phyloP scores from a whole-genome alignment of 2,329 filamentous ascomycete genomes.

The Aspergillus jensenii region DNA sequence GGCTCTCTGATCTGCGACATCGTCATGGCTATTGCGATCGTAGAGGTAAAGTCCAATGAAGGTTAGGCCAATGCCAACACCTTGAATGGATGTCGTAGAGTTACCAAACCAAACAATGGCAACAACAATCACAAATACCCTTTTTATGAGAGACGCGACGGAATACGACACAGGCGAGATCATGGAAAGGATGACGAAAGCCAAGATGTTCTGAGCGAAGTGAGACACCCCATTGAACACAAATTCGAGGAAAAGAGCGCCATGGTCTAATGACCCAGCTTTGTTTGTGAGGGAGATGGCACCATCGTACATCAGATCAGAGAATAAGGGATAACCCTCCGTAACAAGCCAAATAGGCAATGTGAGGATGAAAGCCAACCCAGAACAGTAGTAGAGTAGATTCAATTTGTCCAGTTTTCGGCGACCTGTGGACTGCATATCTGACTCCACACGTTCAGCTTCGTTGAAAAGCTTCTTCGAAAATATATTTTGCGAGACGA shows the following conservation, averaged over 20 bases:
- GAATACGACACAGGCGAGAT: conserved; percentile 97
- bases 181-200: conserved; percentile 87
- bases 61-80: conserved; percentile 80
- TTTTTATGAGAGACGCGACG: conserved; percentile 92
- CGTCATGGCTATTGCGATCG: conserved; percentile 84
- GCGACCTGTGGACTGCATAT: conserved; percentile 59
- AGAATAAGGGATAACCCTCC: conserved; percentile 75
- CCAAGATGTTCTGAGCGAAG: conserved; percentile 93
- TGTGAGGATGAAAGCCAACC: conserved; percentile 84
- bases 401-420: conserved; percentile 96
- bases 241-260: conserved; percentile 72
- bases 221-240: conserved; percentile 97
- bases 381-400: conserved; percentile 93
- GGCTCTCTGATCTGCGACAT: conserved; percentile 81
- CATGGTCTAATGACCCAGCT: conserved; percentile 68
- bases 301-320: conserved; percentile 80
- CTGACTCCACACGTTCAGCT: conserved; percentile 77
- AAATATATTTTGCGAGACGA: conserved; percentile 98
- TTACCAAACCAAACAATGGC: conserved; percentile 96
- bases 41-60: conserved; percentile 94
- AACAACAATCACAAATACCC: conserved; percentile 93
- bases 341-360: conserved; percentile 90
- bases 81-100: conserved; percentile 79
- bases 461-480: conserved; percentile 98
- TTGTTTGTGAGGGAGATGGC: conserved; percentile 73